A percentile compares a stretch with the other conserved stretches of the same genome.
Conservation (phyloP, 176 grass and related monocot species). For the Avena atlantica region DNA sequence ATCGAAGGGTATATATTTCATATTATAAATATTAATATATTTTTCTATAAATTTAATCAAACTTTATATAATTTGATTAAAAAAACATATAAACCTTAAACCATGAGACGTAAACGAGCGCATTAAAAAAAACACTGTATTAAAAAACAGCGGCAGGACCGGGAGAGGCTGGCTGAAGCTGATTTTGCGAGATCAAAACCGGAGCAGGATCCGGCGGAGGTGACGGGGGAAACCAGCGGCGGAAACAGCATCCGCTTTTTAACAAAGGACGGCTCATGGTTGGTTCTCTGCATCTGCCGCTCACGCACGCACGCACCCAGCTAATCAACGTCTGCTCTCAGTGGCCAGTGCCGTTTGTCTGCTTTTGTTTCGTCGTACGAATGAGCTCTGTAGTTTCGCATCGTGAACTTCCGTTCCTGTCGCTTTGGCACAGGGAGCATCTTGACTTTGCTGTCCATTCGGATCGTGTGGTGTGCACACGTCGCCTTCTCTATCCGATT, state of each 20-base stretch:
- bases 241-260: background rate
- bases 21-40: too few relatives aligned
- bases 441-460: background rate
- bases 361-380: background rate
- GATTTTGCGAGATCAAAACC: background rate
- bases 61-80: too few relatives aligned
- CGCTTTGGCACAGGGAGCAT: background rate
- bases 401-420: background rate
- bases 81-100: too few relatives aligned
- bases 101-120: too few relatives aligned
- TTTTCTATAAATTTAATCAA: too few relatives aligned
- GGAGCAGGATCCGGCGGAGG: background rate
- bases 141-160: too few relatives aligned
- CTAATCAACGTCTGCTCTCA: background rate
- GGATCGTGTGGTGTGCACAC: too few relatives aligned
- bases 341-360: background rate
- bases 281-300: background rate
- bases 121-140: too few relatives aligned
- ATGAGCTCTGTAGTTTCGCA: background rate
- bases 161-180: too few relatives aligned
- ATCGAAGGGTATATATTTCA: too few relatives aligned
- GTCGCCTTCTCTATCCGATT: too few relatives aligned
- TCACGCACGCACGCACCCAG: too few relatives aligned
- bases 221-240: background rate
- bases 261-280: background rate